Evolutionary conservation across 1,284 basidiomycete genomes (phyloP).

Genomic region (Meira nashicola): DNA sequence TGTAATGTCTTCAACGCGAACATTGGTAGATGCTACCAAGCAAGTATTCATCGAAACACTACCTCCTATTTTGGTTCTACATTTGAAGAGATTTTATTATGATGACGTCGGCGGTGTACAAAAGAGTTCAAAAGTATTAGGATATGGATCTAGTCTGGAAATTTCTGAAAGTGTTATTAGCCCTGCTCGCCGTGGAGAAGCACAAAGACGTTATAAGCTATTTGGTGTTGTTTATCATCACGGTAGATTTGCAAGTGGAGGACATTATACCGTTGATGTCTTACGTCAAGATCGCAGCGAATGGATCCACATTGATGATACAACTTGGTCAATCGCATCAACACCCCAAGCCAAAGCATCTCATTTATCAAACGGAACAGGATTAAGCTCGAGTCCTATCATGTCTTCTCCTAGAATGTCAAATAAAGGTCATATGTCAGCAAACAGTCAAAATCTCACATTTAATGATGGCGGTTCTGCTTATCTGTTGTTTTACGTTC

Average conservation of each 20-base stretch:
- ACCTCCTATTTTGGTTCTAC: slow-evolving; percentile 80
- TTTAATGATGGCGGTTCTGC: slow-evolving; percentile 56
- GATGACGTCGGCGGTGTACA: slow-evolving; percentile 76
- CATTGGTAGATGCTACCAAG: slow-evolving; percentile 71
- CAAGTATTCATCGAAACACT: slow-evolving; percentile 79
- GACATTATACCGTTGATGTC: slow-evolving; percentile 92
- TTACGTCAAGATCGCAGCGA: slow-evolving; percentile 67
- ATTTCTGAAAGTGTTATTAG: slow-evolving; percentile 57
- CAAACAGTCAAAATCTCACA: too few relatives aligned
- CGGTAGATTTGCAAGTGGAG: slow-evolving; percentile 80
- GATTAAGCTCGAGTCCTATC: slow-evolving; percentile 59
- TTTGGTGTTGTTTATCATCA: slow-evolving; percentile 95
- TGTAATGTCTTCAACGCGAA: slow-evolving; percentile 55
- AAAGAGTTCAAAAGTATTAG: slow-evolving; percentile 78
- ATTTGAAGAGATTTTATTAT: slow-evolving; percentile 89
- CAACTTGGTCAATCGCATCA: slow-evolving; percentile 49
- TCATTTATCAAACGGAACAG: not conserved
- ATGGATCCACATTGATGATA: slow-evolving; percentile 93
- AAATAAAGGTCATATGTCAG: too few relatives aligned
- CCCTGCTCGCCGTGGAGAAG: slow-evolving; percentile 32
- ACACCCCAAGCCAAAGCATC: not conserved
- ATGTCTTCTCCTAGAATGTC: slow-evolving; percentile 58
- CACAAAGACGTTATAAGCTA: slow-evolving; percentile 68
- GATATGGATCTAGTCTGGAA: slow-evolving; percentile 72
- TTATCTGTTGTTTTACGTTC: slow-evolving; percentile 79